A percentile compares a stretch with the other conserved stretches of the same genome.
Conservation (phyloP, 345 rosid species). For the Cardiospermum halicacabum region DNA sequence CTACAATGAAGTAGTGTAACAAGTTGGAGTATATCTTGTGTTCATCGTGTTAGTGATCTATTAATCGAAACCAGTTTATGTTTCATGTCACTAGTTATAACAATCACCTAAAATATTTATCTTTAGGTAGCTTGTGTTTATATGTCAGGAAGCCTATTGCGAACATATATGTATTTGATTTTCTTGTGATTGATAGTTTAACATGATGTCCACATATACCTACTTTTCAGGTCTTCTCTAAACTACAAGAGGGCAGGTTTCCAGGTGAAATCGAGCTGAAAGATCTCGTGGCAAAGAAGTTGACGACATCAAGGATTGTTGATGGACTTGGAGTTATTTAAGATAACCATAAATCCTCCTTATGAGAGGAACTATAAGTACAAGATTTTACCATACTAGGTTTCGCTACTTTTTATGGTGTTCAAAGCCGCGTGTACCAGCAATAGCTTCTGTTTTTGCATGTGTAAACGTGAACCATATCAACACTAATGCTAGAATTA, state of each 20-base stretch:
- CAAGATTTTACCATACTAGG: background rate
- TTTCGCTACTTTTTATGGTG: background rate
- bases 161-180: no score
- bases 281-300: conserved; percentile 51
- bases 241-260: conserved; percentile 71
- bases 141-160: no score
- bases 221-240: conserved; percentile 64
- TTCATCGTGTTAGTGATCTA: background rate
- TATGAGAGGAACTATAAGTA: background rate
- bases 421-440: no score
- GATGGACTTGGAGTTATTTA: conserved; percentile 25
- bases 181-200: background rate
- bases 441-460: background rate
- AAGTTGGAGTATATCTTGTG: background rate
- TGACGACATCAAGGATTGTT: conserved; percentile 32
- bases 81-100: background rate
- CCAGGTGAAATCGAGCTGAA: conserved; percentile 83
- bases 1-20: background rate
- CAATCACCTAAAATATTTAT: no score
- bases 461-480: background rate
- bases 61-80: background rate
- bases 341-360: background rate
- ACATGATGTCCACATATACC: background rate
- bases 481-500: background rate
- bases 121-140: no score